Evolutionary conservation across 495 filamentous ascomycete genomes (phyloP).

Genomic region (Acidiella bohemica): DNA sequence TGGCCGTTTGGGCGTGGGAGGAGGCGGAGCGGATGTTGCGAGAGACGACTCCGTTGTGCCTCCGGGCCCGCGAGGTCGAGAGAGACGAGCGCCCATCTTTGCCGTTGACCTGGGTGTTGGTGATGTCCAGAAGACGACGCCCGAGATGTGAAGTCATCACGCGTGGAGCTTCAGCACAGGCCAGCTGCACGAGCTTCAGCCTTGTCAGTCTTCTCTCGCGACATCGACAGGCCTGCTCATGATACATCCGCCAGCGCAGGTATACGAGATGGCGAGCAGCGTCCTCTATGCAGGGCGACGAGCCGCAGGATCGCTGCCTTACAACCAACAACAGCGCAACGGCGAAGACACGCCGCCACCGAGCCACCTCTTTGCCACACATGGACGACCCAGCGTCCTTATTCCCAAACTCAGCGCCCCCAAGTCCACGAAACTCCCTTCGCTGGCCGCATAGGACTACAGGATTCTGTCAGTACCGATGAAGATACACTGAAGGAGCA

Average conservation of each 20-base stretch:
- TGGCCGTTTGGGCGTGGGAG: slow-evolving; percentile 1
- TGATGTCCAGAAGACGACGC: neutral
- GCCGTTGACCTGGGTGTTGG: too few species aligned
- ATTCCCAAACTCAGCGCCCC: neutral
- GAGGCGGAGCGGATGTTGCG: neutral
- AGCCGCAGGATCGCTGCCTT: neutral
- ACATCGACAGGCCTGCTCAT: neutral
- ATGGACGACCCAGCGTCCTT: neutral
- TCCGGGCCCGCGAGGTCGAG: neutral
- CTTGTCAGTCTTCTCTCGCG: neutral
- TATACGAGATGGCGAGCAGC: neutral
- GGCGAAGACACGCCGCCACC: too few species aligned
- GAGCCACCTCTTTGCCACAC: too few species aligned
- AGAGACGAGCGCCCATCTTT: neutral
- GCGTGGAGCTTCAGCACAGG: too few species aligned
- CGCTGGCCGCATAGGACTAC: slow-evolving; percentile 17
- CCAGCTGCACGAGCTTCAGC: too few species aligned
- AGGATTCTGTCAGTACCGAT: slow-evolving; percentile 9
- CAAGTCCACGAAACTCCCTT: slow-evolving; percentile 4
- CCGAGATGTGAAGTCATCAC: neutral
- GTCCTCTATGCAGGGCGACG: neutral
- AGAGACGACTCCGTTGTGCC: neutral
- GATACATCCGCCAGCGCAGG: neutral
- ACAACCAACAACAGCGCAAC: neutral
- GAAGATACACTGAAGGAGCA: slow-evolving; percentile 5